Percentiles rank a stretch among this genome's conserved stretches.
These are phyloP conservation scores for Ophiostoma populinum DNA, from an alignment of 2,329 filamentous ascomycete species.

Conservation along the genomic window DNA sequence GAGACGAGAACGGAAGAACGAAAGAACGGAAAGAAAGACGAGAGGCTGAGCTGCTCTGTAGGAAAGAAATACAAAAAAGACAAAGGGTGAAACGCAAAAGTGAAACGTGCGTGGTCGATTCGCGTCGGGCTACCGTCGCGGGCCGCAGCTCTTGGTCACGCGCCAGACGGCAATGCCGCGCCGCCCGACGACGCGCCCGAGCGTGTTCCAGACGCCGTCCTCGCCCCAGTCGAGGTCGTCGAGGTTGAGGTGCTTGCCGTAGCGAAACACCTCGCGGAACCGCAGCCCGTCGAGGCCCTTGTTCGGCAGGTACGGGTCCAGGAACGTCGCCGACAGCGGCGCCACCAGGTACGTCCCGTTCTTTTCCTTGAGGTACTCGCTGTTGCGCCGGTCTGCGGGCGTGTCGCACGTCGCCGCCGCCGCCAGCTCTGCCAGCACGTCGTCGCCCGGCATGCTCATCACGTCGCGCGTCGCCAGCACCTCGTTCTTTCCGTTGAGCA, in stretches of 20 bases:
- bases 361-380: constrained; percentile 40
- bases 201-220: constrained; percentile 56
- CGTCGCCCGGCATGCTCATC: constrained; percentile 50
- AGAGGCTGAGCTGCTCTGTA: too few species aligned
- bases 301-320: constrained; percentile 45
- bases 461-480: constrained; percentile 54
- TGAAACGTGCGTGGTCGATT: too few species aligned
- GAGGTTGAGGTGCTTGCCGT: constrained; percentile 52
- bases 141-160: constrained; percentile 41
- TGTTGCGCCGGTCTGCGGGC: constrained; percentile 34
- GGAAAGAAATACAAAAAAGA: background rate
- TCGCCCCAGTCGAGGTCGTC: constrained; percentile 68
- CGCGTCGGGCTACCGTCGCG: constrained; percentile 1
- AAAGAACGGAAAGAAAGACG: too few species aligned
- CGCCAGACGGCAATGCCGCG: constrained; percentile 45
- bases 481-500: constrained; percentile 59
- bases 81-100: background rate
- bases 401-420: constrained; percentile 45
- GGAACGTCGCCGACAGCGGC: constrained; percentile 51
- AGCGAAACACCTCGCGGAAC: constrained; percentile 54
- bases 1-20: too few species aligned
- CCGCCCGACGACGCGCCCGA: constrained; percentile 48
- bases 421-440: constrained; percentile 40
- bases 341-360: constrained; percentile 56
- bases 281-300: constrained; percentile 41